Base-by-base conservation (phyloP, 345 rosid species). In the Clarkia xantiana region DNA sequence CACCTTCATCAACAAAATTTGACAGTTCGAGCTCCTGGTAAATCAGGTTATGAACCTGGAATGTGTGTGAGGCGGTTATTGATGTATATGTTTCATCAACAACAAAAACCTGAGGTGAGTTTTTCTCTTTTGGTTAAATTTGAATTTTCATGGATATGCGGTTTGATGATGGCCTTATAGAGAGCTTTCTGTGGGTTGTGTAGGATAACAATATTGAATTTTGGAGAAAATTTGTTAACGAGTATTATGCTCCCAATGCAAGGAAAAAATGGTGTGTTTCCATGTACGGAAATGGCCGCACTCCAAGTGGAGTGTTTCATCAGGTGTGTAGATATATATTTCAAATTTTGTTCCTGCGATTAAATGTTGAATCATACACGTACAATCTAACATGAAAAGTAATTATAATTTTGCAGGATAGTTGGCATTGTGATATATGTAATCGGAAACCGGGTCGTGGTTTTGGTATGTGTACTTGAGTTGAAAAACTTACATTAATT, bases 371-470 rank as follows among this genome's bases (percentile, higher is more conserved):
- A 2, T 25, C 17, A 47, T 23, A 43, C 20, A 29, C 9, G 14
- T 43, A 18, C 16, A n/a, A 40, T 44, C 42, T 16, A 39, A 20
- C 19, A 39, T 14, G 4, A 23, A 16, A 42, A 52, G 19, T 44
- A 19, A 55, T n/a, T n/a, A 51, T 41, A 11, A 52, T 58, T 38
- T 62, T 76, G 66, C 83, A 91, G 96, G 98, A 86, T 63, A 87
- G 75, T 59, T 91, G 98, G 98, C 96, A 86, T 64, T 91, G 96
- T 70, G 98, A 86, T 62, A 84, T 91, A 62, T 91, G 98, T 62
- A 86, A 80, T 65, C 79, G 85, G 56, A 86, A 80, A 76, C 94
- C 98, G n/a, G 98, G 98, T 50, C 86, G 98, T 63, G 98, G 98
- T 44, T 86, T 91, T 68, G 98, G 98, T 91, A 80, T 49, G 89